Evolutionary conservation across 78 protist genomes (phyloP), one percentile per base, ranked within the genome.

Genomic region (Tieghemostelium lacteum): DNA sequence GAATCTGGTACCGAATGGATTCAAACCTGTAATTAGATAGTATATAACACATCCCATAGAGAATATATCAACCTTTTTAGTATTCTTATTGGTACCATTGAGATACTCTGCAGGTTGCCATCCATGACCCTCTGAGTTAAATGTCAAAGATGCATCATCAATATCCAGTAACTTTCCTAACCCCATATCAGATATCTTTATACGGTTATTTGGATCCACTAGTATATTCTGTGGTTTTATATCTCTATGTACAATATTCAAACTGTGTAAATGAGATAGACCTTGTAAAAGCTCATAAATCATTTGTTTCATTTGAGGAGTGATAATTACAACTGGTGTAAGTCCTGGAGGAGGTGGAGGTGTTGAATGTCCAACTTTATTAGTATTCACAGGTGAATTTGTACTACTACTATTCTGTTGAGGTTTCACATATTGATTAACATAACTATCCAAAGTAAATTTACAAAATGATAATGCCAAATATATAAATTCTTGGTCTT

Each of bases 41-140:
- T 70, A 91, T 29, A 95, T 33, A 3, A 93, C 66, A 33, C 97
- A 95, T 29, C 98, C 98, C 22, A 95, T 62, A 8, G 88, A 42
- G 26, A 96, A 96, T 4, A 95, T 65, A 58, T 96, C 98, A 0
- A 95, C 97, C 14, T 86, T 85, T 54, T 75, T 73, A 3, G 98
- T 94, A 40, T 52, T 78, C 17, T 77, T 85, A 52, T 57, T 73
- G 31, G 74, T 64, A 17, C 71, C 70, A 67, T 39, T 54, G 16
- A 96, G 19, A 29, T 71, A 71, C 69, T 96, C 98, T 1, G 98
- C 97, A 1, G 98, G 93, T n/a, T 66, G 86, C 97, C 97, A 96
- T 5, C 98, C 98, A 39, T 31, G 52, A 33, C 96, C 93, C 28
- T 96, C 98, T 0, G 86, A 69, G 1, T 54, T 62, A n/a, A 76